Base-by-base conservation (phyloP, 2,329 filamentous ascomycete genomes). In the Aspergillus japonicus region DNA sequence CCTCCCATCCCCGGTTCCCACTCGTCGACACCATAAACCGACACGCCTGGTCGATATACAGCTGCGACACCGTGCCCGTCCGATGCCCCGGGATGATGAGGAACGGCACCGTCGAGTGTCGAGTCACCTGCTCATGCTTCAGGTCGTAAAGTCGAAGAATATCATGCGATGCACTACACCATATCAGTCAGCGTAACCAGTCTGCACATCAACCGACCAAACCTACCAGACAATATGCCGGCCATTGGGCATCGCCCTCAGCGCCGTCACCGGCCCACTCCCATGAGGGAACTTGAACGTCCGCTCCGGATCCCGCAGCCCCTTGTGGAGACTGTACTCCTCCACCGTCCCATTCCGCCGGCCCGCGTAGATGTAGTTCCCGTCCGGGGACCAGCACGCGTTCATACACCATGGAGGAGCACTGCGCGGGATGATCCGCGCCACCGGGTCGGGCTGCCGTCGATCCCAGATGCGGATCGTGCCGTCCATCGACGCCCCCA, bases 391-490 rank as follows among this genome's bases (percentile, higher is more conserved):
- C 95, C 95, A 99, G 78, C 92, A 96, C 0, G 92, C 92, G 66
- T 91, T 93, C 87, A 96, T 97, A 75, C 94, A 98, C 94, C 94
- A 99, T 0, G 94, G 95, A 1, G 95, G 94, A 0, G 92, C 90
- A 11, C 87, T 85, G 11, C 87, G 82, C 19, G 90, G 91, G 1
- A 83, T 82, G 58, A 98, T 94, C 29, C 88, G 87, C 2, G 95
- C 92, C 1, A 96, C 83, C 0, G 94, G 89, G 39, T 89, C 84
- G 1, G 85, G 85, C 63, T 90, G 85, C 21, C 95, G 87, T 56
- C 79, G 71, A 64, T 82, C 80, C 80, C 80, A 82, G 44, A 82
- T 67, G 14, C 78, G 75, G 56, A 82, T 80, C 1, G 77, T 75
- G 14, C 80, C 80, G 60, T 82, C 80, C 16, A 81, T 77, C 0